Percentiles rank a stretch among this genome's conserved stretches.
phyloP scores from a whole-genome alignment of 2,329 filamentous ascomycete species.

The Metarhizium guizhouense region DNA sequence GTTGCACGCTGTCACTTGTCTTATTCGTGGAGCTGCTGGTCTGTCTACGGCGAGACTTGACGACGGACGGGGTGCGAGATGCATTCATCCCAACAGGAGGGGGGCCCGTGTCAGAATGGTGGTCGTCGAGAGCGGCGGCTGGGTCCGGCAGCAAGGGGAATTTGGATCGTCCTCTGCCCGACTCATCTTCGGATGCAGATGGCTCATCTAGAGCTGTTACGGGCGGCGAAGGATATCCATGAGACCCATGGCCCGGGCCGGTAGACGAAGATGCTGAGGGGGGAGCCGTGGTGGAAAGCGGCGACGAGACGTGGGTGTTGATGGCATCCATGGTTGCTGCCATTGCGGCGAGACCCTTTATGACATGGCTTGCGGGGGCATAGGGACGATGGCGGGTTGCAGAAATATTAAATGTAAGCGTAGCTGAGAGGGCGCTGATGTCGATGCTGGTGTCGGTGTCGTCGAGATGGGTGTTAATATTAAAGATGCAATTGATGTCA shows the following conservation, averaged over 20 bases:
- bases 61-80: neutral
- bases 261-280: slow-evolving; percentile 2
- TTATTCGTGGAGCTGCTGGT: slow-evolving; percentile 22
- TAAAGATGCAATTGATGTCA: too few species aligned
- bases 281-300: slow-evolving; percentile 5
- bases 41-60: slow-evolving; percentile 13
- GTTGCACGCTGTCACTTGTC: slow-evolving; percentile 35
- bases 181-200: slow-evolving; percentile 19
- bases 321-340: slow-evolving; percentile 15
- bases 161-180: slow-evolving; percentile 6
- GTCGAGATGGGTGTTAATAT: neutral
- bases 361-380: slow-evolving; percentile 2
- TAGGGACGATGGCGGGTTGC: neutral
- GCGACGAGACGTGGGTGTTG: slow-evolving; percentile 9
- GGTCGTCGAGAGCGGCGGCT: neutral
- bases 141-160: neutral
- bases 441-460: neutral
- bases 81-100: neutral
- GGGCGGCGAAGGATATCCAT: slow-evolving; percentile 6
- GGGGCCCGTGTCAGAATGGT: neutral
- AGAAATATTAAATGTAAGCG: neutral
- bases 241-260: neutral
- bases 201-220: slow-evolving; percentile 22
- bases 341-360: slow-evolving; percentile 10
- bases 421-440: neutral